Evolutionary conservation across 2,329 filamentous ascomycete species (phyloP).

Genomic region (Alternaria incomplexa): DNA sequence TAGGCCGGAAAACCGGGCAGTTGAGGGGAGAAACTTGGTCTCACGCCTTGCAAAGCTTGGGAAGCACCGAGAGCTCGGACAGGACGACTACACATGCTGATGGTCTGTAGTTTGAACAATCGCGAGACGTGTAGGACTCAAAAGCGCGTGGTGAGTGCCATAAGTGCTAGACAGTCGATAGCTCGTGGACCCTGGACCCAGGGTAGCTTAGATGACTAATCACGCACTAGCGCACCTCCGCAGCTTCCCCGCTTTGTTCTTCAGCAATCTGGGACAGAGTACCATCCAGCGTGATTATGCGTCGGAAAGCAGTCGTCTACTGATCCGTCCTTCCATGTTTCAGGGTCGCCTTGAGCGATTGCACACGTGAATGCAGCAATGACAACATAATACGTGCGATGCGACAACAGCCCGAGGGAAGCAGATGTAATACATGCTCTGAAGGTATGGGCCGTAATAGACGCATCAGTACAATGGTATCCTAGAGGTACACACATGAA

Average conservation of each 20-base stretch:
- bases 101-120: no score
- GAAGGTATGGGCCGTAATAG: no score
- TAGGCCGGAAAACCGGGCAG: constrained; percentile 1
- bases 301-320: not conserved
- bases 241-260: not conserved
- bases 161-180: not conserved
- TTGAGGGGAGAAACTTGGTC: not conserved
- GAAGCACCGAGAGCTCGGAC: not conserved
- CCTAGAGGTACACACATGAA: no score
- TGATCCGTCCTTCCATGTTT: not conserved
- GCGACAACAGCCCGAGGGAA: no score
- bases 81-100: no score
- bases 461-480: no score
- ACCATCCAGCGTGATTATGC: not conserved
- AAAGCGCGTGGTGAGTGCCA: not conserved
- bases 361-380: no score
- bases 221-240: not conserved
- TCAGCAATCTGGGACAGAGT: not conserved
- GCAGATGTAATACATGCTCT: no score
- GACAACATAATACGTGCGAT: no score
- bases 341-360: no score
- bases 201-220: not conserved
- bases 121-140: not conserved
- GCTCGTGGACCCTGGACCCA: not conserved
- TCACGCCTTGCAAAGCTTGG: not conserved